Base-by-base conservation (phyloP, 495 filamentous ascomycete genomes). In the Daldinia decipiens region DNA sequence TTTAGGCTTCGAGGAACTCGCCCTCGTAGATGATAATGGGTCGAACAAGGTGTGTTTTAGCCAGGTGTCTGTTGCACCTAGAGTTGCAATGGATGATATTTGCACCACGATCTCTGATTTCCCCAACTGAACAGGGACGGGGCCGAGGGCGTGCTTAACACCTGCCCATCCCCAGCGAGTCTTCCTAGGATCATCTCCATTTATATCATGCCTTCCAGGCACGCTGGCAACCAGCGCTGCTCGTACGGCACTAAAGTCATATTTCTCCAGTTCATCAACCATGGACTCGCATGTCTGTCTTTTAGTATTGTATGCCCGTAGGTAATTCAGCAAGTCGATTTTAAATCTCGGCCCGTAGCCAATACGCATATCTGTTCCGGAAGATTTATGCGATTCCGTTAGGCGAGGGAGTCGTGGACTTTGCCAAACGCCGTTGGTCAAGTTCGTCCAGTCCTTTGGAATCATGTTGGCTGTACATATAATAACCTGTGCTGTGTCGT, bases 391-490 rank as follows among this genome's bases (percentile, higher is more conserved):
- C 15, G 55, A 26, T 3, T 13, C 38, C 27, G n/a, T 36, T 2
- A 68, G 57, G 36, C 77, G 78, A 6, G 92, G 91, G 7, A 97
- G 87, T 0, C 89, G 77, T 19, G 93, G 93, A 7, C 93, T 94
- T 31, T 81, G 83, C 94, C 94, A 98, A 21, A 90, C 87, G 1
- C 89, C 93, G 74, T 98, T 93, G 0, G 88, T 89, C 92, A 97
- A 92, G 71, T 94, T 93, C 7, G 80, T 83, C 94, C 94, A 98
- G 80, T 98, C 94, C 52, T 87, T 84, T 24, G 82, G 76, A 47
- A 97, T 94, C 88, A 97, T 92, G 70, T 98, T 97, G 11, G 93
- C 93, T 0, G 94, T 98, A 67, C 95, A 92, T 40, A 97, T 95
- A 17, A 96, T 79, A 15, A 97, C 80, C 82, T 97, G 91, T 4